Evolutionary conservation across 2,329 filamentous ascomycete species (phyloP), one percentile per base, ranked within the genome.

Genomic region (Apiospora saccharicola): DNA sequence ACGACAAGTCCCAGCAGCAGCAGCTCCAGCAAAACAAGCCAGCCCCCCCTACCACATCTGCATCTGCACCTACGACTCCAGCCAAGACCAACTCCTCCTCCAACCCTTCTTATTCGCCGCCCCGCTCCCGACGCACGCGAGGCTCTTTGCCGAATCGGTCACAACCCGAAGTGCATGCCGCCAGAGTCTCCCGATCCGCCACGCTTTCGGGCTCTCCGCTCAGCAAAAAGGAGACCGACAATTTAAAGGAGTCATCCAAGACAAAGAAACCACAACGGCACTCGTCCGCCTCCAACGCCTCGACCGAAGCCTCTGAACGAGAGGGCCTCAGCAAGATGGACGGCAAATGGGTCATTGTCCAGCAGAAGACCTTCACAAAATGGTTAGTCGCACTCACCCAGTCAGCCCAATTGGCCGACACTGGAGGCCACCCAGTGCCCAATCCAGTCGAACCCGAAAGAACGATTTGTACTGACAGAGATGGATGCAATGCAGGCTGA

Each of bases 301-400:
- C 86, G 75, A 78, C 84, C 76, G 84, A 86, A 79, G 81, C 83
- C 79, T 85, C 86, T 82, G 86, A 88, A 76, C 85, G 84, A 77
- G 76, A 75, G 67, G 75, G 75, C 75, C 81, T 87, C 75, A 83
- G 83, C 79, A 91, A 85, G 82, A 92, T 92, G 90, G 90, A 92
- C 83, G 89, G 91, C 82, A 86, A 88, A 82, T 92, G 90, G 90
- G 88, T 92, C 78, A 91, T 87, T 80, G 95, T 98, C 84, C 96
- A 98, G 87, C 93, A 98, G 84, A 99, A 98, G 89, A 99, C 96
- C 41, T 99, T 99, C 84, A 98, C 95, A 73, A 99, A 98, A 94
- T 99, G 96, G 93, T 94, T 80, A 78, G 85, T 80, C 73, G 22
- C 37, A 19, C 34, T 14, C 19, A 47, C 19, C 46, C 30, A 3